These are phyloP conservation scores for Inosperma sp. DNA, from an alignment of 768 basidiomycete genomes.

Conservation along the genomic window DNA sequence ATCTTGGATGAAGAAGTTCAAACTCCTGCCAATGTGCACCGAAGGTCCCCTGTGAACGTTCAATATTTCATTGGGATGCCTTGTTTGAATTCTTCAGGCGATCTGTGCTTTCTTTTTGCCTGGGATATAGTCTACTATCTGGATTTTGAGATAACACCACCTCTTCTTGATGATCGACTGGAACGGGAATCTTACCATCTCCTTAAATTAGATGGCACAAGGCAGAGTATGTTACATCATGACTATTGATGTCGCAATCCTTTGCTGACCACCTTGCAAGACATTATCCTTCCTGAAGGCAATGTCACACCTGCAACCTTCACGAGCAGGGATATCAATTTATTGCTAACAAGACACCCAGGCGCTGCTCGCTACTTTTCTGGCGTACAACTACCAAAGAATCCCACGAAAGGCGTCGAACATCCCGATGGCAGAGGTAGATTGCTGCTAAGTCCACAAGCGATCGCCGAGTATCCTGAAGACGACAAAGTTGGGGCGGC, in stretches of 20 bases:
- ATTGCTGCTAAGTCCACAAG: slow-evolving; percentile 40
- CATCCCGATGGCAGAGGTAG: slow-evolving; percentile 27
- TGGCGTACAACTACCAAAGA: slow-evolving; percentile 10
- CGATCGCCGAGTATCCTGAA: slow-evolving; percentile 41
- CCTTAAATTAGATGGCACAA: slow-evolving; percentile 31
- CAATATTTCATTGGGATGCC: slow-evolving; percentile 48
- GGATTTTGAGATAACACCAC: neutral
- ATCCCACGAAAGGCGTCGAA: slow-evolving; percentile 3
- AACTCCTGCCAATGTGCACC: slow-evolving; percentile 1
- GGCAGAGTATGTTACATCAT: slow-evolving; percentile 32
- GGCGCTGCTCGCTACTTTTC: slow-evolving; percentile 14
- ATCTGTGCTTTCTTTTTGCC: slow-evolving; percentile 41
- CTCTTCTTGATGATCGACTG: slow-evolving; percentile 25
- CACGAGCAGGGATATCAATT: slow-evolving; percentile 4
- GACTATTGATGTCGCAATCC: neutral
- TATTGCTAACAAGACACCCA: neutral
- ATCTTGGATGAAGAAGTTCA: slow-evolving; percentile 28
- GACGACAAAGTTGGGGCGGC: slow-evolving; percentile 36
- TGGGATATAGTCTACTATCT: slow-evolving; percentile 42
- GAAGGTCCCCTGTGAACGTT: slow-evolving; percentile 19
- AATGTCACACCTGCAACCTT: slow-evolving; percentile 25
- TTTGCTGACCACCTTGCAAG: neutral
- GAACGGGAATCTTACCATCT: slow-evolving; percentile 41
- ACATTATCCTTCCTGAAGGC: slow-evolving; percentile 29
- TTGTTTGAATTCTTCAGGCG: slow-evolving; percentile 39